Base-by-base conservation (phyloP, 202 grass and related monocot species). In the Setaria viridis region DNA sequence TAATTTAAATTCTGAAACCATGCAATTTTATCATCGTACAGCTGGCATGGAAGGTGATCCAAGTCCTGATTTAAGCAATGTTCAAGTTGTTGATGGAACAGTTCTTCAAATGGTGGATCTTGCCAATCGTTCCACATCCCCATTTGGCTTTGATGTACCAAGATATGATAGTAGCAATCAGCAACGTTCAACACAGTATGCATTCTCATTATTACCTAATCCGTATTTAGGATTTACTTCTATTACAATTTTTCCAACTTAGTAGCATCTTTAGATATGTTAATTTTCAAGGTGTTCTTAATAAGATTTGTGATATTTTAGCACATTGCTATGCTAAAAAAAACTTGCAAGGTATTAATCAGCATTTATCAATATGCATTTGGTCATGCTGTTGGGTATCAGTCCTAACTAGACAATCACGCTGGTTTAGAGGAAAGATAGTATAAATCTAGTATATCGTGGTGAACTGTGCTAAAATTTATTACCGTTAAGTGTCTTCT, bases 151-250 rank as follows among this genome's bases (percentile, higher is more conserved):
- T 46, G 78, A 59, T 47, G 47, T 84, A 32, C 35, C 87, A 64
- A 88, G 87, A 84, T 84, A 80, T 80, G 81, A 84, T 57, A 55
- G 45, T 47, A 58, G 58, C 17, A 80, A 14, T 5, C 87, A 88
- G 45, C 81, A 72, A 51, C 79, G 66, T 80, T 49, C 78, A 3
- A 70, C 67, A 74, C 71, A 64, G 19, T 82, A 73, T 86, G 71
- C 83, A 86, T 55, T 54, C 64, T 45, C 63, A 25, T 25, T 25
- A 90, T 66, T 68, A 71, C 80, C 71, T 85, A 42, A 32, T 82
- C 41, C 72, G 73, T 45, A 32, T 83, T 82, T 57, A 78, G 42
- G 81, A 3, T 21, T 43, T 68, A 56, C 20, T 57, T 68, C 2
- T 68, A 69, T 88, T n/a, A 14, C 3, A 25, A 11, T 29, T 57